These are phyloP conservation scores for Dactylellina sp. DNA, from an alignment of 2,329 filamentous ascomycete genomes.

Conservation along the genomic window DNA sequence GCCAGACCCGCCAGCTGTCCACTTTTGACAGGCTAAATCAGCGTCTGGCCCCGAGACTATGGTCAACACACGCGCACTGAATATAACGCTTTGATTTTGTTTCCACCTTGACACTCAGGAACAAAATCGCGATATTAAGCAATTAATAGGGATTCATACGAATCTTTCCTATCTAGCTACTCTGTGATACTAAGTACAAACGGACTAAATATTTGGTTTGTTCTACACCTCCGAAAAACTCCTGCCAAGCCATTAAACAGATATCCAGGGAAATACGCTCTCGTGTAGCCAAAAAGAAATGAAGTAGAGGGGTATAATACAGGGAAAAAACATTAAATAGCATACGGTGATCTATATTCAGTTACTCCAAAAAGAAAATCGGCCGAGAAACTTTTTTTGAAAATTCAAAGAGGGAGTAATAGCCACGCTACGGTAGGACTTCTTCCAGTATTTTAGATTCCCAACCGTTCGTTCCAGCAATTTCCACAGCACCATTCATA, in stretches of 20 bases:
- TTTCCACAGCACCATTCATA: conserved; percentile 35
- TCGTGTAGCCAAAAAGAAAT: background rate
- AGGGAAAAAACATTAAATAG: background rate
- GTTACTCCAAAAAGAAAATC: too few relatives aligned
- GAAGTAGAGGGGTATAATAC: conserved; percentile 16
- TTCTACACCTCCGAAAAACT: background rate
- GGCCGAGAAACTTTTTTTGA: background rate
- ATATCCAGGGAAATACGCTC: background rate
- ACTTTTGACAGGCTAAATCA: too few relatives aligned
- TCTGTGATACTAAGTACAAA: too few relatives aligned
- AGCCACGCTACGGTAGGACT: background rate
- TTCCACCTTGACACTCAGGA: too few relatives aligned
- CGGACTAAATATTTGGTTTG: too few relatives aligned
- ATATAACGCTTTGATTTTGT: too few relatives aligned
- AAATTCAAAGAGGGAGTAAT: background rate
- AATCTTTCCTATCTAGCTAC: too few relatives aligned
- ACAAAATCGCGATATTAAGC: too few relatives aligned
- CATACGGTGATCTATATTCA: background rate
- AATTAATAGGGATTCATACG: too few relatives aligned
- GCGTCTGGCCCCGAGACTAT: too few relatives aligned
- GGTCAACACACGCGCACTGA: too few relatives aligned
- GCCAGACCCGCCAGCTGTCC: too few relatives aligned
- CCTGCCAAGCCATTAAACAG: background rate
- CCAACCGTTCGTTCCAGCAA: conserved; percentile 25
- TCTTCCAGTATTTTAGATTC: conserved; percentile 22